These are phyloP conservation scores for Cladosporium sp. DNA, from an alignment of 2,329 filamentous ascomycete species.

Conservation along the genomic window DNA sequence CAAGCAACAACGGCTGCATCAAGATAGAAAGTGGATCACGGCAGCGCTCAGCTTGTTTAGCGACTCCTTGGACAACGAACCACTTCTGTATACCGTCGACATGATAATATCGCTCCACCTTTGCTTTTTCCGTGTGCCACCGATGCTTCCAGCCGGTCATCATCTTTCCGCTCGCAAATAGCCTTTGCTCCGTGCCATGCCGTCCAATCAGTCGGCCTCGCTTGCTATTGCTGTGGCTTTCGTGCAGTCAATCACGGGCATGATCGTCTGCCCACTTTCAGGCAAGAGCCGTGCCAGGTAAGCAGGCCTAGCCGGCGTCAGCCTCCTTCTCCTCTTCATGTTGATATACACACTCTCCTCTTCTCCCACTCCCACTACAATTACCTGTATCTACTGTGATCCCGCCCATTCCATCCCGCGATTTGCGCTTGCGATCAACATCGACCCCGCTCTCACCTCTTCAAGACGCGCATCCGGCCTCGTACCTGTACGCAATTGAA, in stretches of 20 bases:
- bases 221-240: slow-evolving; percentile 3
- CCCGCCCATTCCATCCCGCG: slow-evolving; percentile 4
- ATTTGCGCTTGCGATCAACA: slow-evolving; percentile 13
- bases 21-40: slow-evolving; percentile 20
- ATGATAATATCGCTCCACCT: not conserved
- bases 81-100: not conserved
- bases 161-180: slow-evolving; percentile 4
- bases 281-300: slow-evolving; percentile 8
- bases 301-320: slow-evolving; percentile 14
- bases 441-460: slow-evolving; percentile 5
- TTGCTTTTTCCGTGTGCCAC: not conserved
- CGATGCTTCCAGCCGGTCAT: not conserved
- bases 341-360: not conserved
- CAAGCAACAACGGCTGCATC: slow-evolving; percentile 7
- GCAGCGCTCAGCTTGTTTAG: slow-evolving; percentile 12
- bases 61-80: not conserved
- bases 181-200: slow-evolving; percentile 4
- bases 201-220: slow-evolving; percentile 14
- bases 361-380: not conserved
- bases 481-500: not conserved
- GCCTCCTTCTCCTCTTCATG: not conserved
- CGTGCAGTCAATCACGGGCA: slow-evolving; percentile 11
- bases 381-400: not conserved
- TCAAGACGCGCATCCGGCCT: not conserved
- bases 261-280: slow-evolving; percentile 13